A percentile compares a stretch with the other conserved stretches of the same genome.
These are phyloP conservation scores for Petunia axillaris DNA, from an alignment of 257 asterid genomes.

Conservation along the genomic window DNA sequence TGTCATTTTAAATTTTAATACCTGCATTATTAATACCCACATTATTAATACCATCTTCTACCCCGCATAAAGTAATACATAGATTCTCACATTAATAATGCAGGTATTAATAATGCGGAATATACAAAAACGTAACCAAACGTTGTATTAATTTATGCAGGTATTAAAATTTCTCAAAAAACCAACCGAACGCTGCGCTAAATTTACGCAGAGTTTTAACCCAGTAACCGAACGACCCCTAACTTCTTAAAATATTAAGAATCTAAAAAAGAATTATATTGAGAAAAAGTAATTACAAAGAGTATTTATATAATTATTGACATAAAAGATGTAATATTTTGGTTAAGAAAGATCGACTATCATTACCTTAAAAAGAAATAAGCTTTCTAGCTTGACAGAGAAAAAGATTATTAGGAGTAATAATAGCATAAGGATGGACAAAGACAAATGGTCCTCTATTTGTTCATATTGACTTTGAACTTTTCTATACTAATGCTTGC, in stretches of 20 bases:
- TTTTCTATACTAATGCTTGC: background rate
- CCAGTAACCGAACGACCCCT: background rate
- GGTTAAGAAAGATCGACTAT: background rate
- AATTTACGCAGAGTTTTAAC: no score
- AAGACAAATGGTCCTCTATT: background rate
- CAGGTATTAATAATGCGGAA: no score
- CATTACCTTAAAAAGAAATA: background rate
- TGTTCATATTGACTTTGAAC: background rate
- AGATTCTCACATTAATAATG: no score
- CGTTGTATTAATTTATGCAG: no score
- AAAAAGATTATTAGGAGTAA: background rate
- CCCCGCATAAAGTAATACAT: no score
- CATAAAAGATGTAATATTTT: background rate
- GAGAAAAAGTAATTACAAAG: background rate
- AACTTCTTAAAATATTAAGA: background rate
- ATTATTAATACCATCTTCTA: no score
- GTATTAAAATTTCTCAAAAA: no score
- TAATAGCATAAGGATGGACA: background rate
- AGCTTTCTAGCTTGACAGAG: background rate
- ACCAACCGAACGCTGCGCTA: no score
- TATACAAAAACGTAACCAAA: no score
- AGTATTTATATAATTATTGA: background rate
- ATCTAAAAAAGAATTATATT: background rate
- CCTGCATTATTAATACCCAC: no score
- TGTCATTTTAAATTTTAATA: no score